A percentile compares a stretch with the other conserved stretches of the same genome.
Evolutionary conservation across 2,329 filamentous ascomycete genomes (phyloP).

Genomic region (Xylaria multiplex): DNA sequence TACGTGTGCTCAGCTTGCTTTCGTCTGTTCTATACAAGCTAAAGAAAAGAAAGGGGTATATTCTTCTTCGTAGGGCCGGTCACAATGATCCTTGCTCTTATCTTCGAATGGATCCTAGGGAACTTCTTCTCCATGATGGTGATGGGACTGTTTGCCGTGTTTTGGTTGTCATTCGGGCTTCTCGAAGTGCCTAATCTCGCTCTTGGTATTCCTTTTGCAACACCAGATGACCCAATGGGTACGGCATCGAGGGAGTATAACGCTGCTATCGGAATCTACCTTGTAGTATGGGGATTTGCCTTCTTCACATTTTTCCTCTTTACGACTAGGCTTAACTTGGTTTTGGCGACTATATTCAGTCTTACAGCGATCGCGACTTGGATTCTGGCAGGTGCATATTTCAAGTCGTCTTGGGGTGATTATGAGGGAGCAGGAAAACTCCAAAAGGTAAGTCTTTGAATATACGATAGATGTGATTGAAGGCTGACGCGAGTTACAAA

Average conservation of each 20-base stretch:
- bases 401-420: constrained; percentile 57
- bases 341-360: constrained; percentile 61
- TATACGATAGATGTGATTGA: background rate
- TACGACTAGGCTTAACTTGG: constrained; percentile 59
- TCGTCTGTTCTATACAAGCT: constrained; percentile 5
- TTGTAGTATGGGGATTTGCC: constrained; percentile 64
- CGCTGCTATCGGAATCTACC: constrained; percentile 59
- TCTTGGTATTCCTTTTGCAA: constrained; percentile 57
- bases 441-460: constrained; percentile 55
- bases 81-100: constrained; percentile 59
- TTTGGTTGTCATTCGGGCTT: constrained; percentile 64
- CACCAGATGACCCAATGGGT: constrained; percentile 57
- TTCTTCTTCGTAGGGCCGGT: constrained; percentile 58
- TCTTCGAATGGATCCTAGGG: constrained; percentile 64
- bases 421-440: constrained; percentile 53
- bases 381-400: constrained; percentile 60
- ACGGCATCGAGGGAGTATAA: constrained; percentile 58
- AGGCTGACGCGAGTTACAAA: constrained; percentile 26
- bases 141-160: constrained; percentile 59
- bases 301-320: constrained; percentile 63
- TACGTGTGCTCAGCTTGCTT: constrained; percentile 38
- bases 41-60: constrained; percentile 46
- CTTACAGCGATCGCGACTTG: constrained; percentile 58
- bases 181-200: constrained; percentile 61
- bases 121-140: constrained; percentile 65